Percentiles rank a stretch among this genome's conserved stretches.
These are phyloP conservation scores for Alternaria gansuensis DNA, from an alignment of 2,329 filamentous ascomycete species.

Conservation along the genomic window DNA sequence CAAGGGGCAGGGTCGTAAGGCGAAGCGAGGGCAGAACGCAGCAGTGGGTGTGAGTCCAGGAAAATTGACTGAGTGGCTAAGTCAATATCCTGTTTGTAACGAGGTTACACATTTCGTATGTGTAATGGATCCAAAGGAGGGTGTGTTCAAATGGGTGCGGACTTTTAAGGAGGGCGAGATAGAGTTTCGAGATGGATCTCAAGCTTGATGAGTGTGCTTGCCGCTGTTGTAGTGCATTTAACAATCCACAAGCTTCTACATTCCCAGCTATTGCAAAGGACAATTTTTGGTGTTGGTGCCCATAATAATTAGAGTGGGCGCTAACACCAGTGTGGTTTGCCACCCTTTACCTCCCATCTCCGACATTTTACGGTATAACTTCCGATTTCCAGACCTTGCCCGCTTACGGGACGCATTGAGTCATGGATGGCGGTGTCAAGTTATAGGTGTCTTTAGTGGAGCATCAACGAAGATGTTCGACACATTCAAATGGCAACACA, in stretches of 20 bases:
- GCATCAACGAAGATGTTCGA: slow-evolving; percentile 16
- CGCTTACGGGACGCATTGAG: neutral
- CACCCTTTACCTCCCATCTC: slow-evolving; percentile 11
- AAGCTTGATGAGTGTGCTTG: neutral
- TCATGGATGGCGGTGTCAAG: neutral
- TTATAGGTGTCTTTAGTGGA: neutral
- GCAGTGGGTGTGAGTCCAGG: slow-evolving; percentile 40
- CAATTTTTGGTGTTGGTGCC: neutral
- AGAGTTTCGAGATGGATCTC: neutral
- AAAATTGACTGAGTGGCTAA: slow-evolving; percentile 60
- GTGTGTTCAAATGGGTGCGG: slow-evolving; percentile 58
- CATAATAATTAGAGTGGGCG: neutral
- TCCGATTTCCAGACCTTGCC: neutral
- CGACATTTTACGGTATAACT: neutral
- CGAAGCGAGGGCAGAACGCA: neutral
- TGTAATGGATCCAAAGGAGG: slow-evolving; percentile 64
- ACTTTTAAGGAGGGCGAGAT: slow-evolving; percentile 26
- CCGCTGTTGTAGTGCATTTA: neutral
- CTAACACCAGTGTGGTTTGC: slow-evolving; percentile 18
- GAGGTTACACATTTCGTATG: slow-evolving; percentile 67
- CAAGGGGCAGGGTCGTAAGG: slow-evolving; percentile 24
- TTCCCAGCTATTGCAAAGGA: neutral
- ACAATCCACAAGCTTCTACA: neutral
- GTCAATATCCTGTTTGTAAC: slow-evolving; percentile 63
- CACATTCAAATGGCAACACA: slow-evolving; percentile 30